These are phyloP conservation scores for Rhodomyrtus tomentosa DNA, from an alignment of 345 rosid species.

Conservation along the genomic window DNA sequence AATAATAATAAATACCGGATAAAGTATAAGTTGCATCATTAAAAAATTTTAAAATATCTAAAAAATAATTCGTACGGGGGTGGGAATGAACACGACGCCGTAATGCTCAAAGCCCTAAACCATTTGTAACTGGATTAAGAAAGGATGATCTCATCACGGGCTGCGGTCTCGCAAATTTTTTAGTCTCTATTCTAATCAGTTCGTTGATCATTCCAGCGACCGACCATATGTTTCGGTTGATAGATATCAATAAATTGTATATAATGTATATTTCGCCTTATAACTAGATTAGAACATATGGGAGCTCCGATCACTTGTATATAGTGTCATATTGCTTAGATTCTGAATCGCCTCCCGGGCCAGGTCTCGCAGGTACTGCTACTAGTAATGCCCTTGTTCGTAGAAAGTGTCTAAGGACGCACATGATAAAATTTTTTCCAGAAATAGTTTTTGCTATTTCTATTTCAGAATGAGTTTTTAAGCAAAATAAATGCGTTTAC, in stretches of 20 bases:
- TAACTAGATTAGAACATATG: neutral
- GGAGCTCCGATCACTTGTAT: neutral
- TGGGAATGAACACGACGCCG: rapidly evolving
- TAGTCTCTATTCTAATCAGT: neutral
- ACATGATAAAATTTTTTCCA: too few relatives aligned
- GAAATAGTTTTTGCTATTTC: too few relatives aligned
- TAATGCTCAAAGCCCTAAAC: neutral
- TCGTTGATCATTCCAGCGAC: rapidly evolving
- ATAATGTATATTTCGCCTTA: too few relatives aligned
- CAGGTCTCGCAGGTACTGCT: neutral
- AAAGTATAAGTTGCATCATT: too few relatives aligned
- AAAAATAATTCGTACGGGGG: too few relatives aligned
- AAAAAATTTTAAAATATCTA: too few relatives aligned
- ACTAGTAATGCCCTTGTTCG: too few relatives aligned
- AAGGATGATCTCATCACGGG: neutral
- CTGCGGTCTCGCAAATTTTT: neutral
- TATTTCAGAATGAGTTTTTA: too few relatives aligned
- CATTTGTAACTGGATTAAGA: neutral
- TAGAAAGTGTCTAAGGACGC: too few relatives aligned
- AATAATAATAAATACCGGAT: too few relatives aligned
- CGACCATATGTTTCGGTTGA: neutral
- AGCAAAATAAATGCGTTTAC: too few relatives aligned
- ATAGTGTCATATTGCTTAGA: neutral
- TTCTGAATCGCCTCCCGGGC: neutral
- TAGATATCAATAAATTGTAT: neutral